phyloP scores from a whole-genome alignment of 169 alveolate genomes.

The Perkinsus marinus region DNA sequence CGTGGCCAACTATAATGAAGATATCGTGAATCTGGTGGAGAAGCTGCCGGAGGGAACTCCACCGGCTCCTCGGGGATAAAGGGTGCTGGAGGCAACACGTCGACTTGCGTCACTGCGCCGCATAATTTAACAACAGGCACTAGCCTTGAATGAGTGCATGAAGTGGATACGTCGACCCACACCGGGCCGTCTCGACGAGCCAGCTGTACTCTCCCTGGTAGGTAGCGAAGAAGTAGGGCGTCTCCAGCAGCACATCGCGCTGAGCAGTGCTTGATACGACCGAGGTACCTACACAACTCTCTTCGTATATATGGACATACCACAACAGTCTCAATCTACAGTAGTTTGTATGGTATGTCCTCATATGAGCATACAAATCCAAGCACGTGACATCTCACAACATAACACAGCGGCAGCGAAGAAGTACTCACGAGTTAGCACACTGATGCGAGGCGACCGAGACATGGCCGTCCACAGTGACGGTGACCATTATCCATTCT shows the following conservation, averaged over 20 bases:
- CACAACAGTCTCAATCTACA: no score
- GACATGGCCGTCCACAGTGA: neutral
- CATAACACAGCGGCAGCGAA: no score
- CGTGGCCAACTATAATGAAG: neutral
- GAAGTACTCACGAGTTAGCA: neutral
- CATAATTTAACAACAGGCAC: neutral
- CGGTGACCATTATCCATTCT: neutral
- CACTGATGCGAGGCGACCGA: neutral
- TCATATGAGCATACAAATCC: no score
- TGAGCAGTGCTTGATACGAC: neutral
- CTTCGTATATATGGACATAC: no score
- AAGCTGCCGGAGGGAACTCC: neutral
- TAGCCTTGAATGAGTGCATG: neutral
- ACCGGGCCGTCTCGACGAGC: neutral
- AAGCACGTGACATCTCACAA: no score
- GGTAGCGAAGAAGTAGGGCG: neutral
- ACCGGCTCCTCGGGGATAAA: neutral
- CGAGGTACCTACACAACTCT: neutral
- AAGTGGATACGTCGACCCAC: neutral
- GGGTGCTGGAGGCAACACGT: neutral
- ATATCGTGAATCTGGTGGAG: neutral
- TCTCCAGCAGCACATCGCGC: neutral
- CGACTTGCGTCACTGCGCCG: neutral
- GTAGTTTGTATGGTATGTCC: no score
- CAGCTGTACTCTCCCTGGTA: neutral